Base-by-base conservation (phyloP, 257 asterid species). In the Solanum tacnaense region DNA sequence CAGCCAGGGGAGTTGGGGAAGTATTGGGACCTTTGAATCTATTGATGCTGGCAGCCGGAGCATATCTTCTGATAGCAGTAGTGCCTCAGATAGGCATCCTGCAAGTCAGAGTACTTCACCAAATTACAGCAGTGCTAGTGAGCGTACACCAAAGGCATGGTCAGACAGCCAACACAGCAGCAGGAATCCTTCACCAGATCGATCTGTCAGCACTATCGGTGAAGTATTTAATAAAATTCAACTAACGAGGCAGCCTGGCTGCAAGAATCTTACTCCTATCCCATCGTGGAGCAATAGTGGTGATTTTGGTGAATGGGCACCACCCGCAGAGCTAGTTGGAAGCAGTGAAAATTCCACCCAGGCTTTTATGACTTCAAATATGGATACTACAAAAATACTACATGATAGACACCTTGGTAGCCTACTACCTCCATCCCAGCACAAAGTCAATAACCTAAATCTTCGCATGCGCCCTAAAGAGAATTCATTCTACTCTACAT, bases 1-100 rank as follows among this genome's bases (percentile, higher is more conserved):
- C 91, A 96, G 98, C 71, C 95, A 88, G 84, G 92, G 88, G 87
- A 94, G 92, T 83, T 89, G 93, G 94, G 91, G 89, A 89, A 71
- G 56, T 73, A 88, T 89, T 86, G 68, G 91, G 44, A 83, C 38
- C 88, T 91, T 93, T 15, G 92, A 91, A 31, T 67, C 87, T 27
- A 35, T 44, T 6, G 94, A 91, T 6, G 91, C 91, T 72, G 89
- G 89, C 62, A 86, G 74, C 75, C 88, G 70, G 12, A 91, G 86
- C 85, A 39, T n/a, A 58, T 84, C 87, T n/a, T 52, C 62, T 13
- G 88, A 86, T 23, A 73, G 84, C 83, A 85, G 70, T 83, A 70
- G 41, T 16, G 87, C 39, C 7, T 70, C 35, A 7, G 84, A 78
- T 38, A 11, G 72, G 31, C 27, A 31, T 70, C 60, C 35, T n/a